phyloP scores from a whole-genome alignment of 495 filamentous ascomycete genomes.

The Aspergillus asperescens region DNA sequence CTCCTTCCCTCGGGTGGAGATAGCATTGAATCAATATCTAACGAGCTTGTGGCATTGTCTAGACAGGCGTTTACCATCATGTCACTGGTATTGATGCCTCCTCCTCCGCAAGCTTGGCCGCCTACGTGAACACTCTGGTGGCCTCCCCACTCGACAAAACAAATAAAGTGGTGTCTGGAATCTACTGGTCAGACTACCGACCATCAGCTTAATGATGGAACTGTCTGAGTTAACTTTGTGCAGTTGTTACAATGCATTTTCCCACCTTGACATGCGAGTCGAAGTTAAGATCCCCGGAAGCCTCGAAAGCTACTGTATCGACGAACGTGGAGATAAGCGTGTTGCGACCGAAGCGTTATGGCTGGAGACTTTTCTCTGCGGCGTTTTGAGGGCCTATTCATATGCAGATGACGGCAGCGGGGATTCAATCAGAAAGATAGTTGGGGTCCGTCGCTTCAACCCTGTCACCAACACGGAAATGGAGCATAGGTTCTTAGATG shows the following conservation, averaged over 20 bases:
- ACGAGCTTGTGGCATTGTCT: slow-evolving; percentile 2
- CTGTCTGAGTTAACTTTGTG: slow-evolving; percentile 18
- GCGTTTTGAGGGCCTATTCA: slow-evolving; percentile 84
- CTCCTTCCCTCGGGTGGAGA: neutral
- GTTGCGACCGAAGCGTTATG: slow-evolving; percentile 88
- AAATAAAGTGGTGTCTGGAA: slow-evolving; percentile 84
- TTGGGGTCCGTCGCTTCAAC: slow-evolving; percentile 92
- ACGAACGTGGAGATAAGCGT: slow-evolving; percentile 90
- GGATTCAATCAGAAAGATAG: slow-evolving; percentile 86
- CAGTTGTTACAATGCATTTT: slow-evolving; percentile 99
- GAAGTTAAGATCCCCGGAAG: slow-evolving; percentile 93
- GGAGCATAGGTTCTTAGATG: slow-evolving; percentile 93
- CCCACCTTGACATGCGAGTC: slow-evolving; percentile 94
- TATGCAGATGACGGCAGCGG: slow-evolving; percentile 94
- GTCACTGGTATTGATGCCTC: slow-evolving; percentile 97
- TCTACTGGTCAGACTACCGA: slow-evolving; percentile 70
- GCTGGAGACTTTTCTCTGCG: slow-evolving; percentile 96
- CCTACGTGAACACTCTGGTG: slow-evolving; percentile 96
- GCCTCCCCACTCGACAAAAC: slow-evolving; percentile 82
- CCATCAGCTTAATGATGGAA: slow-evolving; percentile 9
- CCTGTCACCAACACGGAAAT: slow-evolving; percentile 95
- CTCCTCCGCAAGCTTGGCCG: slow-evolving; percentile 91
- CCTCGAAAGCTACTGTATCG: slow-evolving; percentile 92
- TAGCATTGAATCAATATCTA: neutral
- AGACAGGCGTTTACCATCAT: slow-evolving; percentile 96